Evolutionary conservation across 495 filamentous ascomycete species (phyloP), one percentile per base, ranked within the genome.

Genomic region (Penicillium steckii): DNA sequence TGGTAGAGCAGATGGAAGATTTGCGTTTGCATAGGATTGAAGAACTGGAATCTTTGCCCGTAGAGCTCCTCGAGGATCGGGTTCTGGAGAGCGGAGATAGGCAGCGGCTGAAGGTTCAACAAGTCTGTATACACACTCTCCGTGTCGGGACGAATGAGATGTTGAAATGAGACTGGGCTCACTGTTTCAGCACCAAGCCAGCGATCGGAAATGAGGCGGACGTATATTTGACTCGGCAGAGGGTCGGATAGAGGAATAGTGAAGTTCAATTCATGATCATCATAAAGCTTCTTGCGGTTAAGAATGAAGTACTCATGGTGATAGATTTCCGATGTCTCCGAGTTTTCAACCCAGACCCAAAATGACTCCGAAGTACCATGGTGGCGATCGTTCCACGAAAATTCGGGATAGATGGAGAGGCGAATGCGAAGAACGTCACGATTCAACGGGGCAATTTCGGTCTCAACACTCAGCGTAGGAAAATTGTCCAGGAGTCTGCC

Each of bases 21-120:
- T 65, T 99, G 94, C 3, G 95, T 96, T 65, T 99, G 94, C 94
- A 99, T 96, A 0, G 95, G 93, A 67, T 99, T 99, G 78, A 99
- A 99, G 72, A 84, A 97, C 50, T 89, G 83, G 66, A 99, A 99
- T 23, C 90, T 84, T 61, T 89, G 76, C 5, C 80, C 84, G 66
- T 97, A 97, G 8, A 99, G 78, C 49, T 92, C 89, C 61, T 97
- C 92, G 2, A 97, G 73, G 0, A 85, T 78, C 1, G 89, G 82
- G 59, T 96, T 95, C 57, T 96, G 91, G 37, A 99, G 78, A 35
- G 94, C 92, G 13, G 83, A 80, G 37, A 97, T 83, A 0, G 94
- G 90, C 15, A 99, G 74, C 4, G 95, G 94, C 64, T 96, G 94
- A 8, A 99, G 77, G 61, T 97, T 87, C 10, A 97, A 75, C 22